Percentiles rank a stretch among this genome's conserved stretches.
Conservation (phyloP, 208 protist species). For the Wallacemonas sp. region DNA sequence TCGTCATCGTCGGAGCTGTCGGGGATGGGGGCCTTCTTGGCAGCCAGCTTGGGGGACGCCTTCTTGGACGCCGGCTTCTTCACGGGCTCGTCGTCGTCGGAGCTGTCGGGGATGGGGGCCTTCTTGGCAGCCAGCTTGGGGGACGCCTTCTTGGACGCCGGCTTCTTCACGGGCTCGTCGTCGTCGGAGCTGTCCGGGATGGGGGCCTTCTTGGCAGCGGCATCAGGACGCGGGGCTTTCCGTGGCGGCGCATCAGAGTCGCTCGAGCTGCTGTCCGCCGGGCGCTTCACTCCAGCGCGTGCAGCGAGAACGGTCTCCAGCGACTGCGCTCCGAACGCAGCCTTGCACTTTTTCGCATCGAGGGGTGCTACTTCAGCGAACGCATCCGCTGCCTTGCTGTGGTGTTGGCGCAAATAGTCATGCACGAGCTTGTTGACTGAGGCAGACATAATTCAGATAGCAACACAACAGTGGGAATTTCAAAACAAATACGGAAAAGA, state of each 20-base stretch:
- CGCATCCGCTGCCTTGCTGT: constrained; percentile 37
- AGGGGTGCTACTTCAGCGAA: constrained; percentile 43
- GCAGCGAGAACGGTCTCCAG: constrained; percentile 8
- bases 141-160: constrained; percentile 12
- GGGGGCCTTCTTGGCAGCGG: constrained; percentile 40
- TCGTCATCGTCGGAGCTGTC: constrained; percentile 33
- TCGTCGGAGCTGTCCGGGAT: constrained; percentile 30
- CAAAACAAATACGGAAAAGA: too few relatives aligned
- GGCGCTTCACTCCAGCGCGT: constrained; percentile 12
- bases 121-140: constrained; percentile 35
- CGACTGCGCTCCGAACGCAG: constrained; percentile 19
- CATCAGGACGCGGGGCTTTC: constrained; percentile 14
- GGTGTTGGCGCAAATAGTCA: constrained; percentile 46
- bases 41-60: constrained; percentile 20
- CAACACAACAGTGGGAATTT: too few relatives aligned
- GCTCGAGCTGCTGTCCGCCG: constrained; percentile 20
- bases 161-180: constrained; percentile 33
- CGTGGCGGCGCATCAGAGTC: constrained; percentile 20
- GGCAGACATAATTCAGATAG: constrained; percentile 40
- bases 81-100: constrained; percentile 30
- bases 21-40: constrained; percentile 39
- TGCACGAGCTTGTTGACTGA: constrained; percentile 48
- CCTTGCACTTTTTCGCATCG: not conserved
- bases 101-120: constrained; percentile 33
- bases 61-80: constrained; percentile 22